These are phyloP conservation scores for Geotrichum europaeum DNA, from an alignment of 1,139 yeast genomes.

Conservation along the genomic window DNA sequence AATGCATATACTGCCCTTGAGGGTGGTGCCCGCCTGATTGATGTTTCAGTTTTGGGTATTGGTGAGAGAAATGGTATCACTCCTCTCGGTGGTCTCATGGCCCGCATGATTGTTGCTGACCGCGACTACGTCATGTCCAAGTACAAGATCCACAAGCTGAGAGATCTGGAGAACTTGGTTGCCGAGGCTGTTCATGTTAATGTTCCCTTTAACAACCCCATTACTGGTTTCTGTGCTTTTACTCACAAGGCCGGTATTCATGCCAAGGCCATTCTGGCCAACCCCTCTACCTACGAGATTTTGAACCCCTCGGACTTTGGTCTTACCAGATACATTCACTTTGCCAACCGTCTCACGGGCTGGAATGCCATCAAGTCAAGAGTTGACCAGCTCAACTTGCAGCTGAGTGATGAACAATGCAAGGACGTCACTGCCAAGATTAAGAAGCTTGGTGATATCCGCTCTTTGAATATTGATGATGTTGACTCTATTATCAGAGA, in stretches of 20 bases:
- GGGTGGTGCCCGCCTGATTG: constrained; percentile 94
- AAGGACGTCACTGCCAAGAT: constrained; percentile 93
- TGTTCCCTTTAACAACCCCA: constrained; percentile 96
- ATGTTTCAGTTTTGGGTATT: constrained; percentile 92
- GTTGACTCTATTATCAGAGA: constrained; percentile 95
- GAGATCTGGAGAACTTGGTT: constrained; percentile 92
- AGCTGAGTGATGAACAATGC: constrained; percentile 85
- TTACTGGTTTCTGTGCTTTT: constrained; percentile 98
- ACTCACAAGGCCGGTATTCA: constrained; percentile 99
- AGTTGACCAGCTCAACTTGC: constrained; percentile 92
- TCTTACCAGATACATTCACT: constrained; percentile 89
- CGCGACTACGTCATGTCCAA: constrained; percentile 93
- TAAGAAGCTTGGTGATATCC: constrained; percentile 89
- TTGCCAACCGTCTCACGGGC: constrained; percentile 95
- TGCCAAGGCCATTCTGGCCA: constrained; percentile 96
- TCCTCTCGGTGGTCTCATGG: constrained; percentile 96
- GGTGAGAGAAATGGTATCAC: constrained; percentile 99
- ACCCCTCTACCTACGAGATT: constrained; percentile 96
- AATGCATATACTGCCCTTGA: constrained; percentile 97
- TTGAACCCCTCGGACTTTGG: constrained; percentile 94
- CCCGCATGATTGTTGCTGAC: constrained; percentile 98
- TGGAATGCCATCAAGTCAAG: constrained; percentile 99
- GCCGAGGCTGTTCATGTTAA: constrained; percentile 97
- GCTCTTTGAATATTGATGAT: constrained; percentile 92
- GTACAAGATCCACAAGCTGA: constrained; percentile 90